phyloP scores from a whole-genome alignment of 768 basidiomycete genomes.

The Calocybe gangraenosa region DNA sequence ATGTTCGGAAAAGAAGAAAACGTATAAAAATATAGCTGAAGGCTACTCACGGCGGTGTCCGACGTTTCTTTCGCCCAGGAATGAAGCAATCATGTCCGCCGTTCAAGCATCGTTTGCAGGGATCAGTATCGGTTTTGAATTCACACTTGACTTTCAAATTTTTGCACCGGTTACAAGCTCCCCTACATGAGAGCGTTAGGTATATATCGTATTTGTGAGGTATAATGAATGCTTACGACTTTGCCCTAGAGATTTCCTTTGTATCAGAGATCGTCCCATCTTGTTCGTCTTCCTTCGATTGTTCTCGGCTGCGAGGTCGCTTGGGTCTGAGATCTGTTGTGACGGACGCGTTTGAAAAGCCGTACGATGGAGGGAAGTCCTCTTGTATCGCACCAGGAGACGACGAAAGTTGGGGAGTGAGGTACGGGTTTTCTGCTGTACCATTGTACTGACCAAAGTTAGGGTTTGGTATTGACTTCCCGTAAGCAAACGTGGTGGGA shows the following conservation, averaged over 20 bases:
- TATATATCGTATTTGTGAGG: neutral
- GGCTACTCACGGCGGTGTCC: slow-evolving; percentile 66
- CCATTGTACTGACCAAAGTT: slow-evolving; percentile 11
- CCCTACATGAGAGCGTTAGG: slow-evolving; percentile 21
- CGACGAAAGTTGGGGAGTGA: slow-evolving; percentile 5
- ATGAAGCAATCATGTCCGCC: slow-evolving; percentile 73
- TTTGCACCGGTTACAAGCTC: slow-evolving; percentile 75
- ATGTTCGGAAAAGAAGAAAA: neutral
- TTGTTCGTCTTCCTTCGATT: slow-evolving; percentile 30
- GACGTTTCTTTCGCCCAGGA: slow-evolving; percentile 80
- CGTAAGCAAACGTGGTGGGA: slow-evolving; percentile 6
- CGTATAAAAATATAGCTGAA: neutral
- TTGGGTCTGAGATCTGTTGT: slow-evolving; percentile 27
- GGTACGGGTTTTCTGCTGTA: slow-evolving; percentile 5
- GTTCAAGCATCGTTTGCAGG: slow-evolving; percentile 70
- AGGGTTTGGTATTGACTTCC: slow-evolving; percentile 8
- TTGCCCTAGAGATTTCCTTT: slow-evolving; percentile 37
- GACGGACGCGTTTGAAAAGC: slow-evolving; percentile 14
- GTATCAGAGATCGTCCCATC: slow-evolving; percentile 26
- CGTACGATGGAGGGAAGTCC: slow-evolving; percentile 19
- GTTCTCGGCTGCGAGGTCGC: slow-evolving; percentile 31
- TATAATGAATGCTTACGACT: slow-evolving; percentile 32
- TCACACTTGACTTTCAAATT: slow-evolving; percentile 69
- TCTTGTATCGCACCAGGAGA: slow-evolving; percentile 27
- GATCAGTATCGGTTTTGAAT: slow-evolving; percentile 66